Conservation (phyloP, 345 rosid genomes). For the Odontarrhena argentea region DNA sequence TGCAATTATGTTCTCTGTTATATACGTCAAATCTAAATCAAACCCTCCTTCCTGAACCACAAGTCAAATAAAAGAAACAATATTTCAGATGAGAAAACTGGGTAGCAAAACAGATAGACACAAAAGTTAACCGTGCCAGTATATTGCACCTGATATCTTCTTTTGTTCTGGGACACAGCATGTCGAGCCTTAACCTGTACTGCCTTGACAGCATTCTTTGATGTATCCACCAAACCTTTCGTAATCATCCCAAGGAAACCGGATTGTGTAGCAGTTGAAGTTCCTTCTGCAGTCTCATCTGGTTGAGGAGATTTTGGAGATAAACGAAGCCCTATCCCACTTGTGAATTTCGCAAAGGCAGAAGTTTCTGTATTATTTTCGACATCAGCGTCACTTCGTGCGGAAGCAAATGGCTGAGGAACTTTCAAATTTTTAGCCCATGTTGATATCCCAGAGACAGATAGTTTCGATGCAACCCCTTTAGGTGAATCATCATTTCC, state of each 20-base stretch:
- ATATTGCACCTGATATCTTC: constrained; percentile 72
- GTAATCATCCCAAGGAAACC: constrained; percentile 75
- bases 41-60: constrained; percentile 79
- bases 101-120: not conserved
- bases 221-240: constrained; percentile 77
- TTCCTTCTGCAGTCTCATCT: constrained; percentile 53
- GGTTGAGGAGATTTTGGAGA: constrained; percentile 70
- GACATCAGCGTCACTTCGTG: constrained; percentile 49
- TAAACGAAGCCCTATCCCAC: constrained; percentile 64
- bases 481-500: constrained; percentile 44
- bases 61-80: constrained; percentile 17
- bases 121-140: not conserved
- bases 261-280: constrained; percentile 51
- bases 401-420: constrained; percentile 61
- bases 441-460: constrained; percentile 60
- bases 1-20: constrained; percentile 84
- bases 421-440: constrained; percentile 80
- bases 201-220: constrained; percentile 87
- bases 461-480: constrained; percentile 60
- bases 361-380: constrained; percentile 62
- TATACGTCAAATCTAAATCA: constrained; percentile 83
- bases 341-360: constrained; percentile 73
- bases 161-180: constrained; percentile 84
- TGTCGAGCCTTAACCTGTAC: constrained; percentile 92
- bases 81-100: not conserved